phyloP scores from a whole-genome alignment of 2,329 filamentous ascomycete genomes.

The Colletotrichum sp. region DNA sequence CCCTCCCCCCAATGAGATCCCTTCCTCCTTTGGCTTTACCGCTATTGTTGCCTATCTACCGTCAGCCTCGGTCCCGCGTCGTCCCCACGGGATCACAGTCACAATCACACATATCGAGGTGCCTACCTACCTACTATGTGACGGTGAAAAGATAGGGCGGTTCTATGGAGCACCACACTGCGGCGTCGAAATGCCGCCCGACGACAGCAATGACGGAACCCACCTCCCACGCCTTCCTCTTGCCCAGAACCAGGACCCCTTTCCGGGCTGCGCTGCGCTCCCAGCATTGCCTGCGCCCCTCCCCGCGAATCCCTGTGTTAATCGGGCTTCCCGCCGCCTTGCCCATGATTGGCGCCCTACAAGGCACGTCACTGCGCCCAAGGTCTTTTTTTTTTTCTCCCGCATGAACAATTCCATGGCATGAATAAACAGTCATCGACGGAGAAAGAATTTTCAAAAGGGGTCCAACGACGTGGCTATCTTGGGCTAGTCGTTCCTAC shows the following conservation, averaged over 20 bases:
- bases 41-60: not conserved
- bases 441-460: not conserved
- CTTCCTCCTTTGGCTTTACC: not conserved
- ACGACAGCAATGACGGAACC: not conserved
- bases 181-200: not conserved
- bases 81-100: not conserved
- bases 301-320: conserved; percentile 12
- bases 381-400: not conserved
- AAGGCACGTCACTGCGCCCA: conserved; percentile 5
- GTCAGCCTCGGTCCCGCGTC: conserved; percentile 1
- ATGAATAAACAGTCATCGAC: not conserved
- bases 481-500: not conserved
- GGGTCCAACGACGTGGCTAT: not conserved
- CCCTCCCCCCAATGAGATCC: not conserved
- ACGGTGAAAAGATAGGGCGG: not conserved
- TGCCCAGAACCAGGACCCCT: not conserved
- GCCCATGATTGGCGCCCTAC: conserved; percentile 1
- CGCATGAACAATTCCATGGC: conserved; percentile 17
- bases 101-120: not conserved
- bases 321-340: conserved; percentile 13
- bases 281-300: not conserved
- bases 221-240: not conserved
- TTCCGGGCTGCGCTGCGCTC: not conserved
- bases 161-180: not conserved
- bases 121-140: not conserved